Evolutionary conservation across 257 asterid genomes (phyloP).

Genomic region (Rhazya stricta): DNA sequence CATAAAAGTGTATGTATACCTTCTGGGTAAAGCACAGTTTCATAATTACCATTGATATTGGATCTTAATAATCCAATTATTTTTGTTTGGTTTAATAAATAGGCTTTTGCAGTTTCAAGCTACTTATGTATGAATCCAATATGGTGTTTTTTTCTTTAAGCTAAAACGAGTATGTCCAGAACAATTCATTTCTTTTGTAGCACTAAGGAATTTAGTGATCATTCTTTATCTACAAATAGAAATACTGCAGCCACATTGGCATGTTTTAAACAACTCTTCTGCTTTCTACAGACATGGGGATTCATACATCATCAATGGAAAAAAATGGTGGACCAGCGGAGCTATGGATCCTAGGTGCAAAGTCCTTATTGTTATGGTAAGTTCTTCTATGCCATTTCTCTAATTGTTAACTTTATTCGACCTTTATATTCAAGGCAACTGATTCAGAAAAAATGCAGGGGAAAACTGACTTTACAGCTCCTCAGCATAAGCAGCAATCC

Average conservation of each 20-base stretch:
- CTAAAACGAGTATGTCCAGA: not conserved
- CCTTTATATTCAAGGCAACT: conserved; percentile 9
- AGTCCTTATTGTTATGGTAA: conserved; percentile 87
- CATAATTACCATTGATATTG: not conserved
- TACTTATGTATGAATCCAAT: not conserved
- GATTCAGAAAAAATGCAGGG: conserved; percentile 54
- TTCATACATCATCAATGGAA: conserved; percentile 80
- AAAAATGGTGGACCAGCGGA: conserved; percentile 98
- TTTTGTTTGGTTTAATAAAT: not conserved
- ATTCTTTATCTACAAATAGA: conserved; percentile 1
- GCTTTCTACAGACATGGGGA: conserved; percentile 50
- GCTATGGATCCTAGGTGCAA: conserved; percentile 99
- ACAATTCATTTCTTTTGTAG: not conserved
- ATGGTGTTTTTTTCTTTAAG: not conserved
- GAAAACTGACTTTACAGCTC: conserved; percentile 79
- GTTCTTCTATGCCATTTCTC: conserved; percentile 15
- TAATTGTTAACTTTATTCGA: not conserved
- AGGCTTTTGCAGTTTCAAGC: not conserved
- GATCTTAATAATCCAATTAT: not conserved
- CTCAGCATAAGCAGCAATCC: conserved; percentile 82
- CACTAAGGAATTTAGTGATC: not conserved
- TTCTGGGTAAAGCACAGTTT: too few relatives aligned
- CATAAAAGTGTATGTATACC: not conserved
- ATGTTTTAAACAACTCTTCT: not conserved
- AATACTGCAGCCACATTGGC: not conserved